Evolutionary conservation across 768 basidiomycete species (phyloP), one percentile per base, ranked within the genome.

Genomic region (Amanita brunnescens): DNA sequence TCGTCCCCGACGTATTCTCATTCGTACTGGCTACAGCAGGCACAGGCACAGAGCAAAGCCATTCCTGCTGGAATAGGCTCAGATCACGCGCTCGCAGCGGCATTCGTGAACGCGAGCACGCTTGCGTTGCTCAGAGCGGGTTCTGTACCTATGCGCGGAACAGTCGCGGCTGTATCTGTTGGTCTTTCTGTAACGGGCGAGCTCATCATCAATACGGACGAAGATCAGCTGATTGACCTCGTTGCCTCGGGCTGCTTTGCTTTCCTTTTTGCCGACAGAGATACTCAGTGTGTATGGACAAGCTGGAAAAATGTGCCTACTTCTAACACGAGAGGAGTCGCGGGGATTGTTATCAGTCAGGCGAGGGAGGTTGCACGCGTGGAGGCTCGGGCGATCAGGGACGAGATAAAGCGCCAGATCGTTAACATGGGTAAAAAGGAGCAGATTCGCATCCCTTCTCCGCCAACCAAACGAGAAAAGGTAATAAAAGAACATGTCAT

Each of bases 91-190:
- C 67, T 86, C 21, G 67, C 79, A 1, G 82, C 87, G 0, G 75
- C 83, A 2, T 69, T 81, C 63, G 78, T 89, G 56, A 91, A 91
- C 55, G 83, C 87, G 0, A 74, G 77, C 55, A 79, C 78, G 5
- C 67, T 87, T 0, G 83, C 89, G 0, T 68, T 90, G 6, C 61
- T 91, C 26, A 83, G 80, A 40, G 77, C 86, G 0, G 78, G 79
- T 0, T 86, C 85, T 1, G 66, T 91, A 0, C 81, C 86, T 0
- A 82, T 90, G 85, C 70, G 75, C 2, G 86, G 87, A 1, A 78
- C 85, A n/a, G 74, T 86, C 0, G 82, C 81, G 47, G 87, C 88
- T 3, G 76, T 84, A 2, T 68, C 83, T 0, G 70, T 85, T 1
- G 80, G 78, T 0, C 68, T 69, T 12, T 61, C 58, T 5, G 43